Evolutionary conservation across 164 flowering plant species (phyloP).

Genomic region (Vitis rotundifolia): DNA sequence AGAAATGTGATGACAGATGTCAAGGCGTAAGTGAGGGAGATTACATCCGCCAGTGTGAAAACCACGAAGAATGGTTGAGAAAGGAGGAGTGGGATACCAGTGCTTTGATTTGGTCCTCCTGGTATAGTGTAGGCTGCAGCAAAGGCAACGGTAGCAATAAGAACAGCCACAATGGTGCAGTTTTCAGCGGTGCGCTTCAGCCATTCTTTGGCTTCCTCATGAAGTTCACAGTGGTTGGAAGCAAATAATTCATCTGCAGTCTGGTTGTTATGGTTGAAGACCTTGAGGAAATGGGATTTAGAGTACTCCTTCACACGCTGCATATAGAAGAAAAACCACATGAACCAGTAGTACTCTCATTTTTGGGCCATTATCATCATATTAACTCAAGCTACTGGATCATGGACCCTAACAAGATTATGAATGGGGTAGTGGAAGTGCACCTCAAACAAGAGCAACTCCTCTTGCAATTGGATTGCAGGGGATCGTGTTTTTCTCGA

Average conservation of each 20-base stretch:
- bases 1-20: conserved; percentile 20
- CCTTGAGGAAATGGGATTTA: no score
- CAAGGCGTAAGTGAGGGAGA: conserved; percentile 18
- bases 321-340: no score
- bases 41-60: conserved; percentile 21
- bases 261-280: no score
- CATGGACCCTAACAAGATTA: neutral
- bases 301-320: no score
- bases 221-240: no score
- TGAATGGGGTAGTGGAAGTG: neutral
- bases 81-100: conserved; percentile 20
- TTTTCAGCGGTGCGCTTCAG: conserved; percentile 16
- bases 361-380: no score
- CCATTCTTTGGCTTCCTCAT: conserved; percentile 3
- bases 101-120: conserved; percentile 20
- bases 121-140: conserved; percentile 32
- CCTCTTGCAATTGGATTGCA: conserved; percentile 12
- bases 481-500: neutral
- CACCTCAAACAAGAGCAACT: conserved; percentile 13
- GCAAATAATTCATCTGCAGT: no score
- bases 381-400: no score
- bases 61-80: conserved; percentile 10
- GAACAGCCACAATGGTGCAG: conserved; percentile 20
- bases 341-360: no score
- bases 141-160: conserved; percentile 30